Conservation (phyloP, 305 asterid genomes). For the Ajuga reptans region DNA sequence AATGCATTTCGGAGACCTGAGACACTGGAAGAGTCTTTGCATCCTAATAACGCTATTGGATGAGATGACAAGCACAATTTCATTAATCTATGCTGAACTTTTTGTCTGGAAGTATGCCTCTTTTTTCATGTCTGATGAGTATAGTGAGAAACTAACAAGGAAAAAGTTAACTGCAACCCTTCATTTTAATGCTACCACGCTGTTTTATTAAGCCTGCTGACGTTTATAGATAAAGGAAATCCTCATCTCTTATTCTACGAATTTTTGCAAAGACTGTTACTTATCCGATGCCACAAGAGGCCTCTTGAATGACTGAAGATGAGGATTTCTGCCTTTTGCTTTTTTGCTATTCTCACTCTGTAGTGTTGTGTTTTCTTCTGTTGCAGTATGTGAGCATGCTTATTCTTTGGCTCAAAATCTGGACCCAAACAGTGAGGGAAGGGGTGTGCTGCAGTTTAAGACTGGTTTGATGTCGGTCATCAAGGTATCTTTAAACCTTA, state of each 20-base stretch:
- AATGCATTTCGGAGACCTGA: not conserved
- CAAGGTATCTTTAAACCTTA: constrained; percentile 53
- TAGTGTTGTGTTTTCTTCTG: constrained; percentile 16
- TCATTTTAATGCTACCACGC: not conserved
- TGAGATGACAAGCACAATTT: not conserved
- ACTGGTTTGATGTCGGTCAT: constrained; percentile 95
- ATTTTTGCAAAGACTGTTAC: constrained; percentile 11
- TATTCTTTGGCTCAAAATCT: constrained; percentile 91
- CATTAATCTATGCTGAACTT: not conserved
- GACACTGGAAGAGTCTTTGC: not conserved
- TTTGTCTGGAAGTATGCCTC: not conserved
- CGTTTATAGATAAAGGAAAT: not conserved
- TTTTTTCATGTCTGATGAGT: not conserved
- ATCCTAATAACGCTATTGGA: not conserved
- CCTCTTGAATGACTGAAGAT: not conserved
- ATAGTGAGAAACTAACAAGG: not conserved
- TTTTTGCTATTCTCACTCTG: constrained; percentile 19
- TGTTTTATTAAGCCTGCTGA: constrained; percentile 2
- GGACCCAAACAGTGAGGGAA: constrained; percentile 96
- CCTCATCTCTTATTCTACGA: not conserved
- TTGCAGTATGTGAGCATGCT: constrained; percentile 95
- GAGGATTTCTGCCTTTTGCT: constrained; percentile 11
- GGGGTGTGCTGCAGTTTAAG: constrained; percentile 98
- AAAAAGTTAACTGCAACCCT: not conserved
- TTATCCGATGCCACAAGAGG: constrained; percentile 4